Percentiles rank a stretch among this genome's conserved stretches.
Evolutionary conservation across 2,329 filamentous ascomycete species (phyloP).

Genomic region (Corinectria fuckeliana): DNA sequence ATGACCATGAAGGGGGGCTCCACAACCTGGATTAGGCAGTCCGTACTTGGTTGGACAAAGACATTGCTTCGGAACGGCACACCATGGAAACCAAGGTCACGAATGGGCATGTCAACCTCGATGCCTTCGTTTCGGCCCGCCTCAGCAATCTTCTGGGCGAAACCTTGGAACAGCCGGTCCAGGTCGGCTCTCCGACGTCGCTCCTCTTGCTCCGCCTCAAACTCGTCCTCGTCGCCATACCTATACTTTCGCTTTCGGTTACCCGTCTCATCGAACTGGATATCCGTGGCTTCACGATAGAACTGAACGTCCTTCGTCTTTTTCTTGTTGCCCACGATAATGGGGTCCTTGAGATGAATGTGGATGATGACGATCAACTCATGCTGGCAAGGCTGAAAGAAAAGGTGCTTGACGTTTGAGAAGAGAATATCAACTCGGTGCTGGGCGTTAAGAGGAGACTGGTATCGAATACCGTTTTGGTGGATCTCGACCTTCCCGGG

Average conservation of each 20-base stretch:
- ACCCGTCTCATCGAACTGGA: slow-evolving; percentile 98
- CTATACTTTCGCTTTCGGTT: slow-evolving; percentile 98
- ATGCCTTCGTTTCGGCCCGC: slow-evolving; percentile 90
- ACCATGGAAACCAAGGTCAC: slow-evolving; percentile 95
- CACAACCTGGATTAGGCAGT: slow-evolving; percentile 95
- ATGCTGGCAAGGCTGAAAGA: slow-evolving; percentile 97
- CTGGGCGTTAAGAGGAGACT: slow-evolving; percentile 79
- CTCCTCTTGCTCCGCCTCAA: slow-evolving; percentile 98
- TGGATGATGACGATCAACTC: slow-evolving; percentile 98
- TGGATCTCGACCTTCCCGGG: slow-evolving; percentile 97
- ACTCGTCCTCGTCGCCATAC: slow-evolving; percentile 98
- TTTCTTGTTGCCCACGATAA: slow-evolving; percentile 95
- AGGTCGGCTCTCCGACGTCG: slow-evolving; percentile 88
- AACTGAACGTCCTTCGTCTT: slow-evolving; percentile 99
- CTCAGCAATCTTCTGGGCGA: slow-evolving; percentile 97
- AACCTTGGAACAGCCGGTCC: slow-evolving; percentile 93
- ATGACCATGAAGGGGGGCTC: slow-evolving; percentile 97
- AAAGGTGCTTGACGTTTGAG: slow-evolving; percentile 97
- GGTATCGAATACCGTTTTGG: slow-evolving; percentile 97
- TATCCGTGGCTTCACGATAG: slow-evolving; percentile 96
- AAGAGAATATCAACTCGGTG: slow-evolving; percentile 93
- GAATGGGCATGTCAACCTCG: slow-evolving; percentile 95
- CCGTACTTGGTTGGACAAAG: slow-evolving; percentile 92
- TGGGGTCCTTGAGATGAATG: slow-evolving; percentile 96
- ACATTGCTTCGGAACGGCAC: slow-evolving; percentile 96